A percentile compares a stretch with the other conserved stretches of the same genome.
These are phyloP conservation scores for Monascus ruber DNA, from an alignment of 2,329 filamentous ascomycete genomes.

Conservation along the genomic window DNA sequence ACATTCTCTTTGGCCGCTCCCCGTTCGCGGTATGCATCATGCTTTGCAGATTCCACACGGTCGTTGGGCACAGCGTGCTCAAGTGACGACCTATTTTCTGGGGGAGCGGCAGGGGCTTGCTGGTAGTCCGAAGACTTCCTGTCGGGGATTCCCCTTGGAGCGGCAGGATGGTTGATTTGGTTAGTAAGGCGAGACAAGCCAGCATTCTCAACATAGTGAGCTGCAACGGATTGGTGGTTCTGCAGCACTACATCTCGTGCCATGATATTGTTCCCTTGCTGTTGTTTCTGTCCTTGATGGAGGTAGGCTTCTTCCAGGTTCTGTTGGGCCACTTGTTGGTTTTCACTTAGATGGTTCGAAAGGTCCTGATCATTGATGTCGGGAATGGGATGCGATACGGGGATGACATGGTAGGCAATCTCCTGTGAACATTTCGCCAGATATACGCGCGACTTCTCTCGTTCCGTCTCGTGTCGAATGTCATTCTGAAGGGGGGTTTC, in stretches of 20 bases:
- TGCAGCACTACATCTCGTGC: conserved; percentile 44
- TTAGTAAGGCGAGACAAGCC: conserved; percentile 29
- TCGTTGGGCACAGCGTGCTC: conserved; percentile 38
- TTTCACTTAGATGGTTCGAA: conserved; percentile 34
- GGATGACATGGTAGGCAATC: conserved; percentile 56
- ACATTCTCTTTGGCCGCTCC: conserved; percentile 35
- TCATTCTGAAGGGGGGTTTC: conserved; percentile 36
- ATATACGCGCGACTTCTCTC: conserved; percentile 53
- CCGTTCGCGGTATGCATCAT: conserved; percentile 47
- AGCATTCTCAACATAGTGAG: conserved; percentile 33
- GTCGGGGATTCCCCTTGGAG: conserved; percentile 30
- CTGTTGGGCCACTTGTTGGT: conserved; percentile 41
- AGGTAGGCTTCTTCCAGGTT: conserved; percentile 50
- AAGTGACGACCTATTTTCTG: conserved; percentile 40
- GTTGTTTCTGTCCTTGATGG: conserved; percentile 42
- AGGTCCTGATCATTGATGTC: conserved; percentile 37
- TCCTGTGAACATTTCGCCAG: conserved; percentile 57
- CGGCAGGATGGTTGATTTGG: conserved; percentile 31
- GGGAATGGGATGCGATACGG: conserved; percentile 49
- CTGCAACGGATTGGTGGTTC: conserved; percentile 50
- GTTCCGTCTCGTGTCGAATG: conserved; percentile 45
- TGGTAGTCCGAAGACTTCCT: conserved; percentile 29
- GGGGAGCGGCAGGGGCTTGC: conserved; percentile 42
- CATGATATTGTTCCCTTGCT: conserved; percentile 29
- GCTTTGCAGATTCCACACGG: conserved; percentile 45